Conservation (phyloP, 2,329 filamentous ascomycete species). For the Cercospora janseana region DNA sequence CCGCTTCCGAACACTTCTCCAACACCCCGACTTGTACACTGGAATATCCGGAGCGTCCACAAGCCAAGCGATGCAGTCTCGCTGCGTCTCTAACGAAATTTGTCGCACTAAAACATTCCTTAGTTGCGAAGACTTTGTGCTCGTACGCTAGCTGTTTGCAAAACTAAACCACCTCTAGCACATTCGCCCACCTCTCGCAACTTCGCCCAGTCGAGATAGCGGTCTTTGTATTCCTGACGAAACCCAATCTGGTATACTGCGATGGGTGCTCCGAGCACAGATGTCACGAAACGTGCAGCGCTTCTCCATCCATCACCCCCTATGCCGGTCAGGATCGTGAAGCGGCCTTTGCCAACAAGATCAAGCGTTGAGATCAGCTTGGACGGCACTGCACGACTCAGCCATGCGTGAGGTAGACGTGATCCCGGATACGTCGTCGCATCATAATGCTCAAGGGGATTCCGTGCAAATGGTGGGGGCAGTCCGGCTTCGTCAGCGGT, state of each 20-base stretch:
- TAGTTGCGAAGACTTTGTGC: too few species aligned
- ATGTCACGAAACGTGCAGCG: conserved; percentile 46
- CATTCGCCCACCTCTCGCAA: conserved; percentile 56
- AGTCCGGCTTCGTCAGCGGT: conserved; percentile 30
- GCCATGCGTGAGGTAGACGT: conserved; percentile 62
- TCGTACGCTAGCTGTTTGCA: too few species aligned
- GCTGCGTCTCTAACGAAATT: too few species aligned
- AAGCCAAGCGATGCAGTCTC: too few species aligned
- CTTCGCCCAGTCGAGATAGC: conserved; percentile 60
- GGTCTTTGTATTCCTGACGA: conserved; percentile 59
- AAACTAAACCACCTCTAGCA: too few species aligned
- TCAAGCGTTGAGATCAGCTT: conserved; percentile 50
- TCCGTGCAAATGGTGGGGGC: conserved; percentile 22
- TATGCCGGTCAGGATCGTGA: conserved; percentile 47
- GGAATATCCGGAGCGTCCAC: too few species aligned
- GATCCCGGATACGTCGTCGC: conserved; percentile 57
- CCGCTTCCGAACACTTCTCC: too few species aligned
- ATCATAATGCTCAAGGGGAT: conserved; percentile 30
- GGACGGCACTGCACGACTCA: conserved; percentile 44
- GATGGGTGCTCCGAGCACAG: conserved; percentile 48
- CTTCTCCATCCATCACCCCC: conserved; percentile 54
- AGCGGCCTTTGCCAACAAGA: conserved; percentile 56
- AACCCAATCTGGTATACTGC: conserved; percentile 55
- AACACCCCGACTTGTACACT: too few species aligned
- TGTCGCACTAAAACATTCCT: too few species aligned